Conservation (phyloP, 495 filamentous ascomycete species). For the Tuber microsphaerosporum region DNA sequence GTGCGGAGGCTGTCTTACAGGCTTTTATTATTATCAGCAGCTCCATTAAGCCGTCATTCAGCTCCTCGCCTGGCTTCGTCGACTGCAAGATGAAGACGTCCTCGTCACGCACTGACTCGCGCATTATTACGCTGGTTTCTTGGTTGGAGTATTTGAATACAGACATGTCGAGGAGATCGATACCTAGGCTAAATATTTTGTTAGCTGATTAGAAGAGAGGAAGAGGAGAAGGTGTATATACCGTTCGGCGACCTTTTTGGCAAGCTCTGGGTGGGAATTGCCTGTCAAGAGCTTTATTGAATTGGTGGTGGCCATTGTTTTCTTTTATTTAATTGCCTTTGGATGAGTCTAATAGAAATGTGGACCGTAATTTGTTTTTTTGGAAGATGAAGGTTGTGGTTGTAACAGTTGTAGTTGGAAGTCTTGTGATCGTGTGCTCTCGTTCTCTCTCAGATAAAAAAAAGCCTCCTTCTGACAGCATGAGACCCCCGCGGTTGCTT, state of each 20-base stretch:
- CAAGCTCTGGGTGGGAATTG: constrained; percentile 89
- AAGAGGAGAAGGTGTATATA: constrained; percentile 44
- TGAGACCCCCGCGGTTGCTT: neutral
- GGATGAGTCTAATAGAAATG: neutral
- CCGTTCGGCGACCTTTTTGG: constrained; percentile 85
- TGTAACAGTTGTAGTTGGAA: neutral
- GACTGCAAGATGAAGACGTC: constrained; percentile 98
- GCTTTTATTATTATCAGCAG: constrained; percentile 98
- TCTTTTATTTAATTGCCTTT: neutral
- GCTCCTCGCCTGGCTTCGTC: constrained; percentile 87
- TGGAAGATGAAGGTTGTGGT: neutral
- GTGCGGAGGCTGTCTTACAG: constrained; percentile 86
- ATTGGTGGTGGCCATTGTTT: constrained; percentile 55
- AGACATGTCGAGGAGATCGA: constrained; percentile 87
- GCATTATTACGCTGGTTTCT: constrained; percentile 93
- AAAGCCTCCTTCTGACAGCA: no score
- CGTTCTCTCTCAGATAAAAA: neutral
- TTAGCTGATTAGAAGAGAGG: constrained; percentile 13
- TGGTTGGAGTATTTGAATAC: constrained; percentile 98
- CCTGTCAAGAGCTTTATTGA: constrained; percentile 94
- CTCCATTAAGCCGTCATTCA: constrained; percentile 98
- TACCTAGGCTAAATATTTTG: constrained; percentile 60
- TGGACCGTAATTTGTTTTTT: neutral
- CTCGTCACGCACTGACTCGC: constrained; percentile 93
- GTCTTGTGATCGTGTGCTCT: neutral